Conservation (phyloP, 2,329 filamentous ascomycete genomes). For the Aspergillus jensenii region DNA sequence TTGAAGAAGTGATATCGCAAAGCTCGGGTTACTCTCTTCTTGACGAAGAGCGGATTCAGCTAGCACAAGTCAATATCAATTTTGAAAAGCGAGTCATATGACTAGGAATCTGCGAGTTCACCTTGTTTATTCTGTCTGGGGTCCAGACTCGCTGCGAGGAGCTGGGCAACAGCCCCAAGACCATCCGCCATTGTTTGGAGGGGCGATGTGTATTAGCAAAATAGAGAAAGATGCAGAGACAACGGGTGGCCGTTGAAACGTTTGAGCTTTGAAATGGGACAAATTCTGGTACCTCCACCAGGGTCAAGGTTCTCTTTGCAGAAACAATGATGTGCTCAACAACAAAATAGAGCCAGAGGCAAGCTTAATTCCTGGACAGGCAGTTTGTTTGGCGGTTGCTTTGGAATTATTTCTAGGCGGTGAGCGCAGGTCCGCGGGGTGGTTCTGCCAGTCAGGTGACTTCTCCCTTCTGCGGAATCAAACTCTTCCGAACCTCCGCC, state of each 20-base stretch:
- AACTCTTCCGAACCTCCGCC: constrained; percentile 19
- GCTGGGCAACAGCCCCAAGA: constrained; percentile 68
- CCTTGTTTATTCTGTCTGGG: constrained; percentile 86
- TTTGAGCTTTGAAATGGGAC: neutral
- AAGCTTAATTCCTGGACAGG: constrained; percentile 30
- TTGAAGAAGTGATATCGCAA: constrained; percentile 83
- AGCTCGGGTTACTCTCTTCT: constrained; percentile 80
- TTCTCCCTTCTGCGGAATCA: constrained; percentile 14
- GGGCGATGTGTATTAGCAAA: constrained; percentile 8
- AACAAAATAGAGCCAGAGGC: constrained; percentile 13
- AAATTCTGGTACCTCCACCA: neutral
- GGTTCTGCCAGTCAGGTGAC: constrained; percentile 28
- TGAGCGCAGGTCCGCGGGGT: constrained; percentile 24
- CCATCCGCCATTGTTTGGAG: constrained; percentile 57
- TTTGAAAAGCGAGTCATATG: neutral
- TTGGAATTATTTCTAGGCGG: constrained; percentile 26
- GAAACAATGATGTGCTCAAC: neutral
- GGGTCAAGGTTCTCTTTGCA: constrained; percentile 1
- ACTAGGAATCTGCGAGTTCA: constrained; percentile 39
- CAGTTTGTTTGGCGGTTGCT: constrained; percentile 34
- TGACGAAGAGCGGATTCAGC: constrained; percentile 77
- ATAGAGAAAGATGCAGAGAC: neutral
- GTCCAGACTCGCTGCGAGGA: constrained; percentile 89
- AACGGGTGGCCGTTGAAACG: neutral
- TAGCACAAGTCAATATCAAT: constrained; percentile 40